Conservation (phyloP, 169 alveolate genomes). For the Besnoitia besnoiti region DNA sequence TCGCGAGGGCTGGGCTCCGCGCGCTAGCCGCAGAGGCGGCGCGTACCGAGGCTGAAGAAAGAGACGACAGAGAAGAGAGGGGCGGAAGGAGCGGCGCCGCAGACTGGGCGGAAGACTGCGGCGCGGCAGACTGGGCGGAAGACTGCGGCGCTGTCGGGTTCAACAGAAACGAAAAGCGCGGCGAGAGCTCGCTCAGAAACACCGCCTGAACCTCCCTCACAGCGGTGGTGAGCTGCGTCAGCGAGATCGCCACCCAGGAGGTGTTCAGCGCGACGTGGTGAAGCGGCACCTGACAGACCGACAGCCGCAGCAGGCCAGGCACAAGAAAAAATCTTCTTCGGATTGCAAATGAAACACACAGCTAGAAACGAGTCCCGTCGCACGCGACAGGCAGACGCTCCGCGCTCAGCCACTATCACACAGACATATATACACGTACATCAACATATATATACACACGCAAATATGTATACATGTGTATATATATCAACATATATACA, state of each 20-base stretch:
- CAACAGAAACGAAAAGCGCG: neutral
- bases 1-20: neutral
- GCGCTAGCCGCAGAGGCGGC: neutral
- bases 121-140: neutral
- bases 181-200: slow-evolving; percentile 16
- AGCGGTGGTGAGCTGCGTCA: neutral
- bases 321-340: neutral
- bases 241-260: neutral
- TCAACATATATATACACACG: too few relatives aligned
- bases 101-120: neutral
- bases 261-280: slow-evolving; percentile 2
- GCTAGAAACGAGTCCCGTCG: too few relatives aligned
- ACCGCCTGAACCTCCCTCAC: slow-evolving; percentile 30
- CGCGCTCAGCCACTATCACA: too few relatives aligned
- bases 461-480: too few relatives aligned
- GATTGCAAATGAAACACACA: too few relatives aligned
- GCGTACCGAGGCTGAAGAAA: neutral
- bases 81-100: neutral
- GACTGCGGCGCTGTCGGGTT: neutral
- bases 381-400: too few relatives aligned
- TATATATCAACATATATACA: too few relatives aligned
- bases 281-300: neutral
- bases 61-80: neutral
- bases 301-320: neutral
- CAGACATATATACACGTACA: too few relatives aligned